Base-by-base conservation (phyloP, 805 yeast genomes). In the Candida arabinofermentans region DNA sequence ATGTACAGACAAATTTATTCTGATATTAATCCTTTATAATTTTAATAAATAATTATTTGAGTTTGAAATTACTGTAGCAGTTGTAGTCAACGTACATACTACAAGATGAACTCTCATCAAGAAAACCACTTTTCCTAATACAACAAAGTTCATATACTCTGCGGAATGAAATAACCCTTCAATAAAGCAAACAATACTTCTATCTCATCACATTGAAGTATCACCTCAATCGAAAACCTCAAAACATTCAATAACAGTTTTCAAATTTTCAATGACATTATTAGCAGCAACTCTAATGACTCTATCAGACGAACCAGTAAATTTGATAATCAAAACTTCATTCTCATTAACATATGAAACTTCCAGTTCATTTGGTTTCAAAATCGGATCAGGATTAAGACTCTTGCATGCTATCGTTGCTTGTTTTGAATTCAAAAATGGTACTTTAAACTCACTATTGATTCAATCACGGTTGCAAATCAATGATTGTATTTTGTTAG, bases 211-310 rank as follows among this genome's bases (percentile, higher is more conserved):
- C n/a, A n/a, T n/a, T n/a, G n/a, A n/a, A n/a, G n/a, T n/a, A n/a
- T n/a, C n/a, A n/a, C n/a, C n/a, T n/a, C n/a, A n/a, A n/a, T n/a
- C n/a, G n/a, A n/a, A n/a, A n/a, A n/a, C n/a, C n/a, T 86, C 95
- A 50, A 88, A 67, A 42, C 95, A 82, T 65, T 89, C 96, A 1
- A 88, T 67, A 3, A 85, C 75, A 0, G 93, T 81, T 54, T 83
- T 83, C 42, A 87, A 60, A 47, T 81, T 82, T 56, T 88, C 96
- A 41, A 90, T 68, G 14, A 85, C 75, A 49, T 83, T 83, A 61
- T 88, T 87, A 16, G 85, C 86, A 8, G 95, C 95, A 5, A 88
- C 95, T 47, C 97, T 69, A 39, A 89, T 72, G 6, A 81, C 81
- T 34, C 96, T 67, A 49, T 85, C 95, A 38, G 86, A 80, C 0